A percentile compares a stretch with the other conserved stretches of the same genome.
Evolutionary conservation across 495 filamentous ascomycete species (phyloP).

Genomic region (Aspergillus homomorphus): DNA sequence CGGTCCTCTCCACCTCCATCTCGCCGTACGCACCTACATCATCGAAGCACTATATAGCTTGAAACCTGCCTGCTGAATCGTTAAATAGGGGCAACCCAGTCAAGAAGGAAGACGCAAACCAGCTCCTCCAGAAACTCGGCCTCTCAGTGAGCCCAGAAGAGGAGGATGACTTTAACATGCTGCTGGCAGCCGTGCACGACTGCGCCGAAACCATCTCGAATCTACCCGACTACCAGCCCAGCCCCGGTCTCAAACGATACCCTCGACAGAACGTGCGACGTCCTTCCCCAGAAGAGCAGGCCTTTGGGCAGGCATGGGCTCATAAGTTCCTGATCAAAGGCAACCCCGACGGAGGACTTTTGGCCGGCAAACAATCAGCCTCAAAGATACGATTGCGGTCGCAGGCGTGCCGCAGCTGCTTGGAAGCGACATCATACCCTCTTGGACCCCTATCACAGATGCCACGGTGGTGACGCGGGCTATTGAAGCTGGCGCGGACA

Average conservation of each 20-base stretch:
- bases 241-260: slow-evolving; percentile 25
- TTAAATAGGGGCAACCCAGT: slow-evolving; percentile 27
- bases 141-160: slow-evolving; percentile 30
- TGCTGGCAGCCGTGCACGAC: slow-evolving; percentile 35
- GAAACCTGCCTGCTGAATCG: too few species aligned
- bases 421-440: slow-evolving; percentile 36
- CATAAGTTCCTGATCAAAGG: slow-evolving; percentile 32
- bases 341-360: slow-evolving; percentile 48
- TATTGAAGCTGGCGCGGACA: slow-evolving; percentile 43
- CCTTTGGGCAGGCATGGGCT: slow-evolving; percentile 32
- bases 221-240: slow-evolving; percentile 34
- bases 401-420: slow-evolving; percentile 37
- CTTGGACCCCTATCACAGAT: slow-evolving; percentile 42
- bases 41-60: background rate
- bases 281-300: slow-evolving; percentile 27
- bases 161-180: slow-evolving; percentile 28
- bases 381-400: slow-evolving; percentile 50
- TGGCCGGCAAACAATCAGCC: slow-evolving; percentile 80
- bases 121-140: slow-evolving; percentile 23
- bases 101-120: slow-evolving; percentile 27
- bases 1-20: slow-evolving; percentile 34
- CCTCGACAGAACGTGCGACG: slow-evolving; percentile 32
- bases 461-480: slow-evolving; percentile 47
- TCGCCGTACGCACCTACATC: slow-evolving; percentile 27
- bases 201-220: slow-evolving; percentile 29